A percentile compares a stretch with the other conserved stretches of the same genome.
phyloP scores from a whole-genome alignment of 345 rosid species.

The Citrus glauca region DNA sequence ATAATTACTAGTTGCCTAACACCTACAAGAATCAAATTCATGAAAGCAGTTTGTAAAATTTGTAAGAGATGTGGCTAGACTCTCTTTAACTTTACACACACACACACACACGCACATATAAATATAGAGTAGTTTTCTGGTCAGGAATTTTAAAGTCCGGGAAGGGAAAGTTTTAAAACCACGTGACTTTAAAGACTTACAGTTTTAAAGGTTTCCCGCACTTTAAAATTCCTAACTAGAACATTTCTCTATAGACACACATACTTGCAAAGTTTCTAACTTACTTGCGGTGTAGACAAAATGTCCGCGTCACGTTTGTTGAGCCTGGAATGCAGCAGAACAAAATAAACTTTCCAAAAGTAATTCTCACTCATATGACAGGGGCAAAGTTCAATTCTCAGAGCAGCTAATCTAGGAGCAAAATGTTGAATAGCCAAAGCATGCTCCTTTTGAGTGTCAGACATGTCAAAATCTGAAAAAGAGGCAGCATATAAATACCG shows the following conservation, averaged over 20 bases:
- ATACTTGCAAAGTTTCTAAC: conserved; percentile 16
- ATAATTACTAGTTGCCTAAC: not conserved
- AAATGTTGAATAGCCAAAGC: conserved; percentile 69
- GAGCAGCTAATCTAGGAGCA: conserved; percentile 68
- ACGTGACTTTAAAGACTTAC: no score
- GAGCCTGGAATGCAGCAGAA: conserved; percentile 88
- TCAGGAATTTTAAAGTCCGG: no score
- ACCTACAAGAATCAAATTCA: not conserved
- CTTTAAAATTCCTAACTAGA: no score
- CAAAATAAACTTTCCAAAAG: conserved; percentile 97
- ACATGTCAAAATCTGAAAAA: conserved; percentile 71
- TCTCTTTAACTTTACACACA: not conserved
- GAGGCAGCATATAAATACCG: not conserved
- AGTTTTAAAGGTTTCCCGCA: no score
- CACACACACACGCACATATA: no score
- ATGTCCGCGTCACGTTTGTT: conserved; percentile 67
- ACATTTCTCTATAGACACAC: no score
- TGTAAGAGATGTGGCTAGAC: not conserved
- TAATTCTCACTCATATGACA: conserved; percentile 82
- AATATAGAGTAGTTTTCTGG: no score
- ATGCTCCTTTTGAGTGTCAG: conserved; percentile 79
- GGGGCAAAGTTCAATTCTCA: conserved; percentile 89
- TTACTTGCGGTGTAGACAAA: conserved; percentile 83
- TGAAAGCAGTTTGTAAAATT: not conserved
- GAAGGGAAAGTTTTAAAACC: no score